Percentiles rank a stretch among this genome's conserved stretches.
phyloP scores from a whole-genome alignment of 169 alveolate species.

The Plasmodium ovale region DNA sequence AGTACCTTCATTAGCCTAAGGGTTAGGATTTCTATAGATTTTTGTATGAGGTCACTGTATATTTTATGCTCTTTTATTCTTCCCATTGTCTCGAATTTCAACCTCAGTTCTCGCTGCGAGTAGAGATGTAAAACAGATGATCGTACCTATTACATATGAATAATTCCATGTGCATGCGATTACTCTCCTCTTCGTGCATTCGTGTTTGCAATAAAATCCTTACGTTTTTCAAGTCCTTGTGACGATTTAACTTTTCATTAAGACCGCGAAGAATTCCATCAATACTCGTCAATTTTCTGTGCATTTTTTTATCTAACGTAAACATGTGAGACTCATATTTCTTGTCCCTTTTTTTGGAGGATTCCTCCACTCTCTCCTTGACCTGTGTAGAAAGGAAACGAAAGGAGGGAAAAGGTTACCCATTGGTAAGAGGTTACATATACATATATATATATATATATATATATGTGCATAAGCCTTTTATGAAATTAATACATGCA shows the following conservation, averaged over 20 bases:
- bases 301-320: conserved; percentile 56
- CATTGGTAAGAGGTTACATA: too few species aligned
- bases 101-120: conserved; percentile 46
- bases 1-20: conserved; percentile 32
- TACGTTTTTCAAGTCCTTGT: conserved; percentile 58
- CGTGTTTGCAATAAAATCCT: too few species aligned
- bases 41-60: conserved; percentile 32
- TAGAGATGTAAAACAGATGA: not conserved
- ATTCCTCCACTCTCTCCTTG: not conserved
- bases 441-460: too few species aligned
- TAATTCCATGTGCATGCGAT: not conserved
- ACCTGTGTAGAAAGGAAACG: not conserved
- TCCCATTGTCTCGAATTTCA: conserved; percentile 67
- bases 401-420: not conserved
- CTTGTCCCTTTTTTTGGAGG: not conserved
- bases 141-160: not conserved
- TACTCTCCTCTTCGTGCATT: not conserved
- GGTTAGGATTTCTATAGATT: conserved; percentile 49
- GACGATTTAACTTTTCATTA: conserved; percentile 37
- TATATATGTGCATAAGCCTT: too few species aligned
- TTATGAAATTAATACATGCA: too few species aligned
- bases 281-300: conserved; percentile 18
- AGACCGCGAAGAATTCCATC: conserved; percentile 23
- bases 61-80: conserved; percentile 38
- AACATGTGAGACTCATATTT: conserved; percentile 46